Evolutionary conservation across 164 flowering plant species (phyloP).

Genomic region (Brasenia schreberi): DNA sequence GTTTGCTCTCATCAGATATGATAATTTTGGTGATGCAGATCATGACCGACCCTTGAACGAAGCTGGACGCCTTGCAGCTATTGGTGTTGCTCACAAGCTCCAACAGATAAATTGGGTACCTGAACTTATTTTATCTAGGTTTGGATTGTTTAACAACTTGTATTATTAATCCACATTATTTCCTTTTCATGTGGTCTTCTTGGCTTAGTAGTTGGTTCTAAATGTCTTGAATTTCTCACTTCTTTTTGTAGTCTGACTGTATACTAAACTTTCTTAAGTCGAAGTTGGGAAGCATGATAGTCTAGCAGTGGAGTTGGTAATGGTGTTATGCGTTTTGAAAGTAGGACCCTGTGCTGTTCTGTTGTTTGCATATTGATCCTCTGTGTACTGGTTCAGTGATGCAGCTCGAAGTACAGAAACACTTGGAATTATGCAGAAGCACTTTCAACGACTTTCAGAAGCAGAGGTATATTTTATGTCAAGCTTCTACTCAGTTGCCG

Average conservation of each 20-base stretch:
- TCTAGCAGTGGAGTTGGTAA: too few species aligned
- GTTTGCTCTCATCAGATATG: neutral
- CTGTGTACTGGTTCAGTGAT: slow-evolving; percentile 30
- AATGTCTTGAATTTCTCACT: too few species aligned
- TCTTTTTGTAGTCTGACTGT: too few species aligned
- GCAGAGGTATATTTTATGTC: slow-evolving; percentile 72
- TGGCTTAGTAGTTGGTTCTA: too few species aligned
- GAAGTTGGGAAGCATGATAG: too few species aligned
- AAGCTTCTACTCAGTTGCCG: slow-evolving; percentile 90
- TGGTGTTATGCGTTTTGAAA: too few species aligned
- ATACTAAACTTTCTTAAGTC: too few species aligned
- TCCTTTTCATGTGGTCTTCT: too few species aligned
- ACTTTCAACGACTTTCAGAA: slow-evolving; percentile 45
- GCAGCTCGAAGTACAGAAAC: slow-evolving; percentile 74
- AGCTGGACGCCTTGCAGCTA: slow-evolving; percentile 63
- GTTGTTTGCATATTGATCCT: neutral
- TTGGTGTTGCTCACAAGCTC: slow-evolving; percentile 47
- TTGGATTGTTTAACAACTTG: slow-evolving; percentile 3
- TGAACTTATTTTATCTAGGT: slow-evolving; percentile 81
- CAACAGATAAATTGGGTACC: slow-evolving; percentile 80
- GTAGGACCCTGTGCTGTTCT: too few species aligned
- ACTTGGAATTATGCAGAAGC: slow-evolving; percentile 69
- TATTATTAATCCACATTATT: neutral
- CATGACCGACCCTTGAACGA: slow-evolving; percentile 88
- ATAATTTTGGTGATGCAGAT: slow-evolving; percentile 25